A percentile compares a stretch with the other conserved stretches of the same genome.
These are phyloP conservation scores for Blastobotrys persicus DNA, from an alignment of 1,139 yeast genomes.

Conservation along the genomic window DNA sequence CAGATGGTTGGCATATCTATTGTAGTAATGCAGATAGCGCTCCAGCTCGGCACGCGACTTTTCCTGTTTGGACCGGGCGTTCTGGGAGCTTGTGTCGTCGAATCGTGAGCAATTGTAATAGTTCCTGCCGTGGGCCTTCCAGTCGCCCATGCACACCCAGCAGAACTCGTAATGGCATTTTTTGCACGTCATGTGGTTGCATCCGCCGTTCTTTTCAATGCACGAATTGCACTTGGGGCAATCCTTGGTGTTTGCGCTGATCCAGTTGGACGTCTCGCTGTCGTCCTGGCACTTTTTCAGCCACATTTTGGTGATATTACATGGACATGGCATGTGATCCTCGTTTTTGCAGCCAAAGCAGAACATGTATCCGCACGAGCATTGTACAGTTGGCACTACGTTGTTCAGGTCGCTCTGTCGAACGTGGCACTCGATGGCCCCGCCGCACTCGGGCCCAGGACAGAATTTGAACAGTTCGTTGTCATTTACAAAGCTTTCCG, in stretches of 20 bases:
- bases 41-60: slow-evolving; percentile 47
- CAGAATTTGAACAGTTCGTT: slow-evolving; percentile 66
- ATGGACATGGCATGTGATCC: slow-evolving; percentile 82
- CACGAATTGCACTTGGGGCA: slow-evolving; percentile 67
- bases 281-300: slow-evolving; percentile 78
- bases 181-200: slow-evolving; percentile 91
- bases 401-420: slow-evolving; percentile 39
- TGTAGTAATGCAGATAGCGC: slow-evolving; percentile 74
- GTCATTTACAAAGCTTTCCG: slow-evolving; percentile 52
- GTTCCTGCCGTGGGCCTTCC: slow-evolving; percentile 69
- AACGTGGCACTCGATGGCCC: slow-evolving; percentile 51
- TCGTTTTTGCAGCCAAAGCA: slow-evolving; percentile 69
- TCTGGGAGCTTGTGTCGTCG: slow-evolving; percentile 43
- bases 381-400: slow-evolving; percentile 62
- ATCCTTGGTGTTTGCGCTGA: slow-evolving; percentile 78
- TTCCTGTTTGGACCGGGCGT: slow-evolving; percentile 37
- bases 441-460: slow-evolving; percentile 80
- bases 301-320: slow-evolving; percentile 71
- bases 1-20: slow-evolving; percentile 74
- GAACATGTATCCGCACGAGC: slow-evolving; percentile 66
- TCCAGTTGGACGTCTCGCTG: slow-evolving; percentile 87
- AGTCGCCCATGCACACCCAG: slow-evolving; percentile 84
- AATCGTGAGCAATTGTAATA: slow-evolving; percentile 68
- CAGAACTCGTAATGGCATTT: slow-evolving; percentile 81
- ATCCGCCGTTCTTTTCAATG: slow-evolving; percentile 86